Base-by-base conservation (phyloP, 129 eudicot genomes). In the Apium graveolens region DNA sequence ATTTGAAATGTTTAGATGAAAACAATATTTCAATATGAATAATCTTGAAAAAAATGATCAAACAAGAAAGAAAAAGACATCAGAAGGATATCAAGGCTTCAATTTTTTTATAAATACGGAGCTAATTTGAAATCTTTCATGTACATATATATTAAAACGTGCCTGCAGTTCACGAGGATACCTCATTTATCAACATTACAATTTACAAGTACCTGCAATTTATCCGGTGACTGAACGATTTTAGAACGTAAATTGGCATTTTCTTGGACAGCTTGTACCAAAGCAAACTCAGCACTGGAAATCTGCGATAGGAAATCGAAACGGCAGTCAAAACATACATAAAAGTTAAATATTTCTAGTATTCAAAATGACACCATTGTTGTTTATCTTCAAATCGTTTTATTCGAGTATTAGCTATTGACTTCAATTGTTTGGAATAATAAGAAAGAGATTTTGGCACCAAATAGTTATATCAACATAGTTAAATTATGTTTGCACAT, bases 141-240 rank as follows among this genome's bases (percentile, higher is more conserved):
- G 45, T 43, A 43, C 45, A 43, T 43, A 41, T 0, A 8, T 43
- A 43, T 10, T 10, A 10, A 0, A 43, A 10, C 45, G 45, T 43
- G 11, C 13, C 45, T 43, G 13, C 45, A 43, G 45, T 43, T 43
- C 45, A 43, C 45, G 11, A 27, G 14, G 21, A 14, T 27, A 27
- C 39, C 44, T 27, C 48, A 73, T 5, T 44, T 13, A 43, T 72
- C 49, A 26, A 38, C 27, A 75, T 42, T 51, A 77, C 48, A 44
- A 44, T 44, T 11, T 44, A 44, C 66, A 37, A 20, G 11, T 82
- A 94, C 98, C 98, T 91, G 97, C 72, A 95, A 89, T 83, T 95
- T 95, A 81, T 85, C 97, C 8, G 98, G 98, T 60, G 98, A 95
- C 62, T 91, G 97, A 39, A 95, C 98, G 81, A 95, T 91, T 87